Evolutionary conservation across 805 yeast species (phyloP), one percentile per base, ranked within the genome.

Genomic region (Candida koratica): DNA sequence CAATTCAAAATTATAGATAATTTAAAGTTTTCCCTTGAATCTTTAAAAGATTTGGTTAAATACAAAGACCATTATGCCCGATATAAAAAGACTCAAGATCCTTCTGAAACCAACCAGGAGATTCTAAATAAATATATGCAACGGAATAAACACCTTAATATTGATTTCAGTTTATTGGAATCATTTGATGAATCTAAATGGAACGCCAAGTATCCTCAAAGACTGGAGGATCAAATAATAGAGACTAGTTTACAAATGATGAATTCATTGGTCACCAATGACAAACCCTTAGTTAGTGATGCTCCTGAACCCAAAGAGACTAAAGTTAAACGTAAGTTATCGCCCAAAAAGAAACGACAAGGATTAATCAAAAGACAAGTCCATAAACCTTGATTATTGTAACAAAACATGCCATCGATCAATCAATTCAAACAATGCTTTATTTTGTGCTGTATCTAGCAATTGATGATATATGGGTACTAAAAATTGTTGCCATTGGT

Each of bases 401-500:
- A 23, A 15, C 31, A 43, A 36, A 36, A 34, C 8, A 7, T 26
- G 17, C 75, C 77, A 70, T 37, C 71, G 45, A 11, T 54, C 41
- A 3, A 56, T 43, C 4, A 63, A 43, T 20, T 35, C 34, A 5
- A 47, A 47, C 19, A 75, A 47, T 5, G 67, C 61, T 8, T 43
- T 34, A 16, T 49, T 44, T 37, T 60, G 61, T 17, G 42, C 29
- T 15, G 44, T 49, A 34, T 51, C 51, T 55, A 60, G 48, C 27
- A 48, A 55, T 9, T 38, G 46, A n/a, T 32, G 31, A 45, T 77
- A 79, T 6, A 80, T 49, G 1, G 60, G 58, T 2, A 47, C 43
- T 28, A 81, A 53, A 0, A 73, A 58, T 2, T 57, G 53, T 2
- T 55, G 41, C 89, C 89, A 83, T 47, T 75, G 75, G 2, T 55